Base-by-base conservation (phyloP, 176 grass and related monocot genomes). In the Aegilops longissima region DNA sequence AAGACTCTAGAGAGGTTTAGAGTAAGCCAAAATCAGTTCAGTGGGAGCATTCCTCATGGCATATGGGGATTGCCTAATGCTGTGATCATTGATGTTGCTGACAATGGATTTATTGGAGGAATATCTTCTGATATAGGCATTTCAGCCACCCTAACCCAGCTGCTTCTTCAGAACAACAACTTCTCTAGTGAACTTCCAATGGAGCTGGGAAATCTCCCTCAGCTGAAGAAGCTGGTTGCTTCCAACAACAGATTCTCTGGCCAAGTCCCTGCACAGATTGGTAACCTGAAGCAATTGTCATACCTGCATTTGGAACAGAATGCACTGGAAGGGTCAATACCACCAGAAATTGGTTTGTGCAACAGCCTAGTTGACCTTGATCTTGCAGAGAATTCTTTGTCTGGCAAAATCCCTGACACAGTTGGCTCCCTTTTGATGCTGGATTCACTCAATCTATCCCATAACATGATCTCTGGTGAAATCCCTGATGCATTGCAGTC, bases 1-100 rank as follows among this genome's bases (percentile, higher is more conserved):
- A 94, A 98, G 88, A 91, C 94, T 62, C 91, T 98, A 66, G 49
- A 91, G 49, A 92, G 97, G 84, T 98, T 98, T 40, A 92, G 97
- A 85, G 85, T 98, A 72, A 93, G 90, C 71, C 92, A 99, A 82
- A 99, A 99, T 81, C 59, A 86, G 44, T 90, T 99, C 79, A 91
- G 25, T 13, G 94, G 97, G 27, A 89, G 30, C 24, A 79, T 99
- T 83, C 74, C 90, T 45, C 9, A 74, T 88, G 88, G 81, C 10
- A 45, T 96, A 12, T 99, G 97, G 97, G 88, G 87, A 73, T 79
- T 99, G 24, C 97, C 97, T 88, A 77, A 89, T 94, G 97, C 86
- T 71, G 90, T 92, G 14, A 96, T 99, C 25, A 96, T 99, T 87
- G 94, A 99, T 82, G 85, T 99, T 18, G 88, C 92, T 8, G 77